phyloP scores from a whole-genome alignment of 768 basidiomycete species.

The Gautieria morchelliformis region DNA sequence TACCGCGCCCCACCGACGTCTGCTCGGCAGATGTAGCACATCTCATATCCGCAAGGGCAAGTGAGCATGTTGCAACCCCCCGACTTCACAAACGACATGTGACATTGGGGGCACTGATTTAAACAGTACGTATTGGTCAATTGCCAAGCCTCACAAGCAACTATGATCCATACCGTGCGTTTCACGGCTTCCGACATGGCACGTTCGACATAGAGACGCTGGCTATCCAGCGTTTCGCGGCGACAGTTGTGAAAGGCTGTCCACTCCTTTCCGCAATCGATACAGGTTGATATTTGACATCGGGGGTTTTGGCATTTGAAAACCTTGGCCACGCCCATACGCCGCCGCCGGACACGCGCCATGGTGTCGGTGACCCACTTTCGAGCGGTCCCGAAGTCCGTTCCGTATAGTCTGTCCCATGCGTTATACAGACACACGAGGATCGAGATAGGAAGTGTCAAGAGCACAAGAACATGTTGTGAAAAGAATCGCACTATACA shows the following conservation, averaged over 20 bases:
- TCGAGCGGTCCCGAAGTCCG: background rate
- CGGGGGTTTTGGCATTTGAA: constrained; percentile 1
- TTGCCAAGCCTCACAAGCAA: background rate
- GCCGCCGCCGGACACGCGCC: background rate
- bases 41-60: constrained; percentile 11
- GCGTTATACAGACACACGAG: background rate
- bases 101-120: constrained; percentile 10
- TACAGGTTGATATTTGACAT: background rate
- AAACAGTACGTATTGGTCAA: background rate
- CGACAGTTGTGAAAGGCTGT: constrained; percentile 6
- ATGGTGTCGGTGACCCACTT: background rate
- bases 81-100: constrained; percentile 11
- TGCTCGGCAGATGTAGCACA: constrained; percentile 13
- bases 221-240: background rate
- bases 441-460: background rate
- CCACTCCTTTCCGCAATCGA: constrained; percentile 1
- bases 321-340: background rate
- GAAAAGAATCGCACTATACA: background rate
- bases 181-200: constrained; percentile 11
- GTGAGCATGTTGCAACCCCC: constrained; percentile 13
- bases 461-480: background rate
- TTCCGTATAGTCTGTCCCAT: background rate
- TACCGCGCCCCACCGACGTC: constrained; percentile 8
- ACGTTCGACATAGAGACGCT: constrained; percentile 7
- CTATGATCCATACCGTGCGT: constrained; percentile 6